These are phyloP conservation scores for Sonneratia caseolaris DNA, from an alignment of 345 rosid species.

Conservation along the genomic window DNA sequence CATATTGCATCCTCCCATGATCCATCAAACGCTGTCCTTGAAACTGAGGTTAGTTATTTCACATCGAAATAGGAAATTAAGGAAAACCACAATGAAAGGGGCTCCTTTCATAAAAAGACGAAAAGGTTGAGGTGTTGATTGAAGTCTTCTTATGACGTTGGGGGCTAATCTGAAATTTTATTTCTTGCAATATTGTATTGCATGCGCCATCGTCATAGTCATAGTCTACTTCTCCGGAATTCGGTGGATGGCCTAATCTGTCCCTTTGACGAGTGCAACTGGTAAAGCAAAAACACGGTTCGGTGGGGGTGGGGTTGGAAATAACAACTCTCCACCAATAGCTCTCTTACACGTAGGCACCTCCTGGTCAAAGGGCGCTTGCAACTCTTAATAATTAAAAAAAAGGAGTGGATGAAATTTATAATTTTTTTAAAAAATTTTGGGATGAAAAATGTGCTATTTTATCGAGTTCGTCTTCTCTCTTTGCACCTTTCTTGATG, in stretches of 20 bases:
- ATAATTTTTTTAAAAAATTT: too few species aligned
- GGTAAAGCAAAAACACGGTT: not conserved
- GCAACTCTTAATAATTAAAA: too few species aligned
- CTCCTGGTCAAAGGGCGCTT: not conserved
- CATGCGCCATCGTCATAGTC: not conserved
- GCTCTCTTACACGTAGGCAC: not conserved
- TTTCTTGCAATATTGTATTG: not conserved
- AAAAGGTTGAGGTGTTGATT: not conserved
- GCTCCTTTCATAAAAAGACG: not conserved
- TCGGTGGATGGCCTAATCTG: conserved; percentile 3
- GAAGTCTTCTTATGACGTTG: not conserved
- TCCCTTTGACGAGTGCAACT: not conserved
- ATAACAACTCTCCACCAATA: not conserved
- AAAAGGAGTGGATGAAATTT: too few species aligned
- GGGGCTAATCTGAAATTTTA: not conserved
- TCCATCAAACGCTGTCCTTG: not conserved
- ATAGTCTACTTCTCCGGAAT: not conserved
- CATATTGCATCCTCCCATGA: not conserved
- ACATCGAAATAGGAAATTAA: too few species aligned
- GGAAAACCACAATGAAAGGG: too few species aligned
- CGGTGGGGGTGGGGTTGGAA: not conserved
- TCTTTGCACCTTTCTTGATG: too few species aligned
- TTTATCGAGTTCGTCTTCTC: too few species aligned
- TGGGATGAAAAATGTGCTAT: too few species aligned
- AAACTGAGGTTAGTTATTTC: too few species aligned